Base-by-base conservation (phyloP, 495 filamentous ascomycete species). In the Neurospora sp. region DNA sequence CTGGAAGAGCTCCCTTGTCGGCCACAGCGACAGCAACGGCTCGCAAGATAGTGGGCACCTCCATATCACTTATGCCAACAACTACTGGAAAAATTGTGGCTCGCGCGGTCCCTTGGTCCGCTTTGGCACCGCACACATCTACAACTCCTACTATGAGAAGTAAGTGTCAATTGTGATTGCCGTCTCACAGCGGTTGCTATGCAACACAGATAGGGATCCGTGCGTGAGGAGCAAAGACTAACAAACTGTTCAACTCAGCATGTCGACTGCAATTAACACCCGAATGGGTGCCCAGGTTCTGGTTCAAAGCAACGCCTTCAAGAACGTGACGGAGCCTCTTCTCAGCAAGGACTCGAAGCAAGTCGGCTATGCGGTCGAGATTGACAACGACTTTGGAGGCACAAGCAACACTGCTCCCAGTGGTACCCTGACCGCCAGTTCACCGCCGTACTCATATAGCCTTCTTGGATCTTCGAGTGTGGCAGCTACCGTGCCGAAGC, bases 241-340 rank as follows among this genome's bases (percentile, higher is more conserved):
- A 77, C 82, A 76, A 31, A 5, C 54, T 12, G 20, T 18, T 44
- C 71, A n/a, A 80, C 75, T 82, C 54, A 79, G 82, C 70, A 83
- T 89, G 62, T 78, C 74, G 75, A 87, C 88, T 70, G 89, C 87
- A 23, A 88, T 92, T 82, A 90, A 93, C 83, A 88, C 89, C 20
- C 87, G 91, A 48, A 79, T 88, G 71, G 89, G 89, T 39, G 91
- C 90, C 16, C 89, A 92, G 81, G 76, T 90, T 3, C 81, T 91
- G 16, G 86, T 91, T 48, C 84, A 92, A 83, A 87, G 85, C 72
- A 90, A 86, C 77, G 83, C 82, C 35, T 92, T 91, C 77, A 80
- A 80, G 40, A 82, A 82, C 71, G 80, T 81, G 39, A 79, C 79
- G n/a, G 78, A 79, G 23, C 78, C 82, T 31, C 82, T 92, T 38